Base-by-base conservation (phyloP, 352 stramenopile species). In the Pythium utonaiense region DNA sequence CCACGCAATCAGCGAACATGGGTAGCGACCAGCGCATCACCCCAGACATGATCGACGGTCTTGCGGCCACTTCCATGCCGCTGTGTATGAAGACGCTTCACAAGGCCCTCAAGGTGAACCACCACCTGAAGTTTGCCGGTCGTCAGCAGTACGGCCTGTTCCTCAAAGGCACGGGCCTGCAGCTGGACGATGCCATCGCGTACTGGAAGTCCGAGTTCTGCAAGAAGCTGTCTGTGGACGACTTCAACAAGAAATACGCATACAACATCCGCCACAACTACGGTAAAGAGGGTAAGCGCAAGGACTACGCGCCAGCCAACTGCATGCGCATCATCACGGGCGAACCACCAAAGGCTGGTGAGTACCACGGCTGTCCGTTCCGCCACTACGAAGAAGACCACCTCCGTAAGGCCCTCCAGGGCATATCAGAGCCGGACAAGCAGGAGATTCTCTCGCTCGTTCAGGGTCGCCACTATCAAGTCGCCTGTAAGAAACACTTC, bases 201-300 rank as follows among this genome's bases (percentile, higher is more conserved):
- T 99, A 98, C 73, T 99, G 97, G 86, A 93, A 98, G 69, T 81
- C 85, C 58, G 74, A 91, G 69, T 97, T 98, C 52, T 94, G 83
- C 62, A 95, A 95, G 67, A 93, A 93, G 64, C 98, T 98, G 75
- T 97, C 93, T 4, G 76, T 96, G 12, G 97, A 99, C 49, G 88
- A 98, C 62, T 99, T 99, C 73, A 95, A 97, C 73, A 99, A 99
- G 66, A 89, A 98, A 58, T 99, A 99, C 75, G 78, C 91, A 14
- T 99, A 99, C 86, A 98, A 97, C 75, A 98, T 99, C 53, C 89
- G 97, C 52, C 96, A 99, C 85, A 99, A 98, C 82, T 99, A 99
- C 76, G 97, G 97, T 38, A 99, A 99, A 71, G 97, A 99, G 77
- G 97, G 97, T 51, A 99, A 99, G 67, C 87, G 97, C 57, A 96